Evolutionary conservation across 306 rosid species (phyloP), one percentile per base, ranked within the genome.

Genomic region (Hippophae tibetana): DNA sequence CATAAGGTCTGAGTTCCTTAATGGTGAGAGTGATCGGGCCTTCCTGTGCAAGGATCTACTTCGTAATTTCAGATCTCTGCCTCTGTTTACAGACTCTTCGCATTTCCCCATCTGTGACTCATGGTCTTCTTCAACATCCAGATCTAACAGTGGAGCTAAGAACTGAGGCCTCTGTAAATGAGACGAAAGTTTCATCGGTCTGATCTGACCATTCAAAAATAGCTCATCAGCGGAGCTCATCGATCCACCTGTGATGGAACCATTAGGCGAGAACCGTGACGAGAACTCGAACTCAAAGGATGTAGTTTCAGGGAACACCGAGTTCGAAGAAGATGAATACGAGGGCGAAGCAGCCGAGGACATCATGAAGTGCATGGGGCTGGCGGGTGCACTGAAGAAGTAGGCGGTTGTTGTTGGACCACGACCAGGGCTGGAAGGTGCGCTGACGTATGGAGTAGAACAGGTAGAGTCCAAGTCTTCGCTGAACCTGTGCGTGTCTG

Each of bases 21-120:
- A 65, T 13, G 90, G 95, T 6, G 95, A 86, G 84, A 83, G 62
- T 66, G 90, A 86, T 79, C 95, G 83, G 69, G 90, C 82, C 79
- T 84, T 76, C 27, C 90, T 73, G 42, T 82, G 69, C 47, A 78
- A 61, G 3, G 86, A 79, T 62, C 74, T 79, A 47, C 72, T 70
- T 7, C 90, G 69, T 6, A 86, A 58, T 66, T 81, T 74, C 63
- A 83, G 83, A 81, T 86, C 90, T 69, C 89, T 83, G 8, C 90
- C 90, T 60, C 87, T 71, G 9, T 26, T 54, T 5, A 62, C 77
- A 8, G 63, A 58, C 31, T 57, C 73, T 67, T 46, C 38, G 56
- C 23, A 47, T 47, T 51, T 31, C 23, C 52, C 10, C 5, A 46
- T 8, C 54, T 42, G 52, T 42, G 10, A n/a, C 68, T 3, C 86